Evolutionary conservation across 306 rosid genomes (phyloP), one percentile per base, ranked within the genome.

Genomic region (Medicago ruthenica): DNA sequence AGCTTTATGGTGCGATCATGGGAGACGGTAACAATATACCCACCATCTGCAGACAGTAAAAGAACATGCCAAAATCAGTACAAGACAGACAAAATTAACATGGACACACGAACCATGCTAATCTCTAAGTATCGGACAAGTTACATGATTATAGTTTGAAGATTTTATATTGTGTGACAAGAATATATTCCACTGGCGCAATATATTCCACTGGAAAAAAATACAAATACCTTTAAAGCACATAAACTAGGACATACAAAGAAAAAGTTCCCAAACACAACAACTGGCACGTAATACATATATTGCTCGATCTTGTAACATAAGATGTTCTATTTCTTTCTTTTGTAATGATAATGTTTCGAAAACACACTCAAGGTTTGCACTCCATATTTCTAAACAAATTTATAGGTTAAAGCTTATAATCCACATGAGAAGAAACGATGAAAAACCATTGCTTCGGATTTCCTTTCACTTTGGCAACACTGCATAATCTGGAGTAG

Each of bases 1-100:
- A 91, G 83, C 82, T 93, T 91, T 75, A 91, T 91, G 53, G 92
- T 91, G 69, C 96, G 89, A 71, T 89, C 97, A 60, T 85, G 93
- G 68, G 96, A 92, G 63, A 89, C 96, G 15, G 93, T 93, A 61
- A 94, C 96, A 44, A 91, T 87, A 59, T 78, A 78, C 37, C 86
- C 81, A 8, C 96, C 98, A 80, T 91, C 97, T 93, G 88, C 86
- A 82, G 83, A 59, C 44, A 81, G 67, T 50, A 82, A 55, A 24
- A 80, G 62, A 1, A 71, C 72, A 85, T 41, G 82, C 22, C 40
- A 45, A 77, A 54, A 22, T 76, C 45, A 83, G 71, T 61, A 57
- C 72, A 17, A 62, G 13, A 5, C 10, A 17, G 9, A 13, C 7
- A 79, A 31, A 67, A 48, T 12, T 77, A 64, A 44, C 59, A 76